phyloP scores from a whole-genome alignment of 768 basidiomycete genomes.

The Strobilomyces echinocephalus region DNA sequence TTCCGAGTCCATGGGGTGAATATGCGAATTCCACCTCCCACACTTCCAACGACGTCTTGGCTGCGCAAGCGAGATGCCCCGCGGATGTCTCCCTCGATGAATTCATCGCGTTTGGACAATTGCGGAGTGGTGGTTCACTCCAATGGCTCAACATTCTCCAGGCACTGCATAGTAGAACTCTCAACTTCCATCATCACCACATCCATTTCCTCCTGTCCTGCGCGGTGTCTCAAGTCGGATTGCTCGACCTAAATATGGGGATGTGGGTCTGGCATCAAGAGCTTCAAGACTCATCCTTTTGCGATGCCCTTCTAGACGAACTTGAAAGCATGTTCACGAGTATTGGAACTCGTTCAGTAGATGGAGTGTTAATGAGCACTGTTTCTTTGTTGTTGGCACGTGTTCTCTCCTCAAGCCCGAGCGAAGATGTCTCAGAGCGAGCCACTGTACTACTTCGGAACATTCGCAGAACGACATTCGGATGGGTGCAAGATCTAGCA shows the following conservation, averaged over 20 bases:
- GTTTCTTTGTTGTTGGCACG: constrained; percentile 24
- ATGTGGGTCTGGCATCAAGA: background rate
- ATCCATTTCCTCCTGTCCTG: background rate
- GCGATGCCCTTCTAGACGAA: background rate
- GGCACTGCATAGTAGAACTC: background rate
- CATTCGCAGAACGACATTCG: background rate
- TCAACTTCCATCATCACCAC: background rate
- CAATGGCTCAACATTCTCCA: background rate
- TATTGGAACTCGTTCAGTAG: constrained; percentile 14
- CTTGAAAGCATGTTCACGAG: background rate
- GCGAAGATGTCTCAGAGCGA: background rate
- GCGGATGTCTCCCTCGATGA: background rate
- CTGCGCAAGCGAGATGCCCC: background rate
- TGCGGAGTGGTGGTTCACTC: background rate
- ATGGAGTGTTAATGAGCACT: constrained; percentile 26
- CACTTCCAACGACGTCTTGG: background rate
- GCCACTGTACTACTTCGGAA: background rate
- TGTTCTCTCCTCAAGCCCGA: background rate
- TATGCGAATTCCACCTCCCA: too few species aligned
- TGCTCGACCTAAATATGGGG: background rate
- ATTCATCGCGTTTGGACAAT: background rate
- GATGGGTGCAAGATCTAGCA: background rate
- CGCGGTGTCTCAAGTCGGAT: background rate
- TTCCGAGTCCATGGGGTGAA: too few species aligned
- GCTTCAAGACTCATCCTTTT: background rate